A percentile compares a stretch with the other conserved stretches of the same genome.
These are phyloP conservation scores for Penicillium cinerascens DNA, from an alignment of 495 filamentous ascomycete species.

Conservation along the genomic window DNA sequence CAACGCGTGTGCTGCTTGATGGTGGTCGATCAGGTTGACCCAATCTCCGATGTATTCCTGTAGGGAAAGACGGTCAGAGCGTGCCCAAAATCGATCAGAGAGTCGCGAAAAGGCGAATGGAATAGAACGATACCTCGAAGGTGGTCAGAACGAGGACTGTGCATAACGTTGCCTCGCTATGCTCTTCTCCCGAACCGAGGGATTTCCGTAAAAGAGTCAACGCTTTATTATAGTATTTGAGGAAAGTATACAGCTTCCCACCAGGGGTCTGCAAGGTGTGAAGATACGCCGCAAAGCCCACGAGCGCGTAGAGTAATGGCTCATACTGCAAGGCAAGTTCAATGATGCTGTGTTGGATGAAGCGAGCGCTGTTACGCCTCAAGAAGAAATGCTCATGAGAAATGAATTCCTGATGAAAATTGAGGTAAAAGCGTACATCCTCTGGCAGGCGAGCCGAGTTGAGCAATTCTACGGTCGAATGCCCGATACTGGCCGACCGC, in stretches of 20 bases:
- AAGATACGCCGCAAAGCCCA: conserved; percentile 90
- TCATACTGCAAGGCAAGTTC: conserved; percentile 73
- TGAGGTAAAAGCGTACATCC: conserved; percentile 74
- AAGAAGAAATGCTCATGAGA: conserved; percentile 78
- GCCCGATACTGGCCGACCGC: conserved; percentile 33
- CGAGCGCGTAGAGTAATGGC: conserved; percentile 83
- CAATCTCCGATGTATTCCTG: conserved; percentile 95
- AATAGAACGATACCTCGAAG: conserved; percentile 65
- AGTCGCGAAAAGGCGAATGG: not conserved
- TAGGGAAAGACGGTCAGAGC: too few relatives aligned
- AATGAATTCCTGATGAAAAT: conserved; percentile 71
- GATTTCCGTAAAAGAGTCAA: conserved; percentile 71
- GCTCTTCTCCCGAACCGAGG: conserved; percentile 63
- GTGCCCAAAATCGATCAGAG: conserved; percentile 1
- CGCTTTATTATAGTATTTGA: conserved; percentile 87
- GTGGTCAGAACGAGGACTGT: conserved; percentile 90
- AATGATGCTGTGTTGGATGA: conserved; percentile 67
- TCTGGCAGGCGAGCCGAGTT: conserved; percentile 50
- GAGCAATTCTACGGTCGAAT: conserved; percentile 27
- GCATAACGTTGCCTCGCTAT: conserved; percentile 71
- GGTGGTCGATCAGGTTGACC: conserved; percentile 87
- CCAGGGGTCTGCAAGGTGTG: conserved; percentile 63
- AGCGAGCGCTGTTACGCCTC: conserved; percentile 60
- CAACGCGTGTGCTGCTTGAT: conserved; percentile 82
- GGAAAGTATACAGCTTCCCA: conserved; percentile 73